These are phyloP conservation scores for Globisporangium cederbergense DNA, from an alignment of 352 stramenopile species.

Conservation along the genomic window DNA sequence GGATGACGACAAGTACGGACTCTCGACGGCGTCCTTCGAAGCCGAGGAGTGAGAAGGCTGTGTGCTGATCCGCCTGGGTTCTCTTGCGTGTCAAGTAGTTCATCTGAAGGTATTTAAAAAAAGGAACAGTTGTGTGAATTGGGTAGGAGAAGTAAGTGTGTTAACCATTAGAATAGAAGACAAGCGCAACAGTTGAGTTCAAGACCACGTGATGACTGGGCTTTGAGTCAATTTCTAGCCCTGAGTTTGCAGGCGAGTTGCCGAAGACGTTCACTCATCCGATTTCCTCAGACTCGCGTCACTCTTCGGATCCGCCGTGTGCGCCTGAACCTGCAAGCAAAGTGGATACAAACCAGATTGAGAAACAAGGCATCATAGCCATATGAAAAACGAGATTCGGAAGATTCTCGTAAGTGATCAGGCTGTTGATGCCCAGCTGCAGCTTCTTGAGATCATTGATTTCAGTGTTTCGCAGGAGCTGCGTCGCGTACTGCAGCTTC, in stretches of 20 bases:
- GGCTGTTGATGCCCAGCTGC: background rate
- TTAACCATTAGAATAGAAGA: slow-evolving; percentile 5
- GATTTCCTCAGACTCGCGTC: slow-evolving; percentile 3
- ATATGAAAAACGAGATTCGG: background rate
- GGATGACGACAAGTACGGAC: slow-evolving; percentile 34
- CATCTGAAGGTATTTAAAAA: slow-evolving; percentile 4
- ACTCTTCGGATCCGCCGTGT: background rate
- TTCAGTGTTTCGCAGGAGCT: background rate
- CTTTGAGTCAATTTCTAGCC: background rate
- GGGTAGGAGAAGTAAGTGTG: background rate
- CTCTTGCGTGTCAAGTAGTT: background rate
- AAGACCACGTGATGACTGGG: background rate
- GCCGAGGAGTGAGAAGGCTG: slow-evolving; percentile 8
- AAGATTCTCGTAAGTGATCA: background rate
- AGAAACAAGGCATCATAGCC: no score
- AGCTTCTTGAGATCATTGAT: background rate
- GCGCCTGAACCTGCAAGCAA: background rate
- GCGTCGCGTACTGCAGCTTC: background rate
- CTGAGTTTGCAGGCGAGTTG: background rate
- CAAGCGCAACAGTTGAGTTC: background rate
- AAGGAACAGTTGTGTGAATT: background rate
- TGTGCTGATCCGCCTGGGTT: background rate
- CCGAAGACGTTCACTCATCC: background rate
- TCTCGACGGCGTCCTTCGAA: slow-evolving; percentile 6
- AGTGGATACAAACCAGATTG: background rate